phyloP scores from a whole-genome alignment of 768 basidiomycete species.

The Suillus tomentosus region DNA sequence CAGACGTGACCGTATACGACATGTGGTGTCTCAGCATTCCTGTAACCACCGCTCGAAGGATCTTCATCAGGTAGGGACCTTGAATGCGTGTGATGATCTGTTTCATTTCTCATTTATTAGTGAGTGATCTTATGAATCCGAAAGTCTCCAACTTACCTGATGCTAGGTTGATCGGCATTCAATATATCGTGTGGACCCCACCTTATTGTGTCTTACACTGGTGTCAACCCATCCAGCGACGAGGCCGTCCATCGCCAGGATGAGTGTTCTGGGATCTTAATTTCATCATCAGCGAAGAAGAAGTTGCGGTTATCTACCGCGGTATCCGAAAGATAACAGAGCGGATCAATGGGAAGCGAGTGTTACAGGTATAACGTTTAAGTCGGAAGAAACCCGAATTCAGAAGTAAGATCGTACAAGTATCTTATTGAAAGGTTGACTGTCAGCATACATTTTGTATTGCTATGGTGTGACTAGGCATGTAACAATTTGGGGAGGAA shows the following conservation, averaged over 20 bases:
- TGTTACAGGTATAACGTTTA: constrained; percentile 37
- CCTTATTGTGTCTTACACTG: too few species aligned
- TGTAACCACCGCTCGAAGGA: constrained; percentile 41
- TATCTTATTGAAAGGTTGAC: not conserved
- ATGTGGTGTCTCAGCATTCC: constrained; percentile 47
- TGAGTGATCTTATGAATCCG: constrained; percentile 37
- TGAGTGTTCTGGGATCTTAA: constrained; percentile 34
- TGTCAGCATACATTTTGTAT: not conserved
- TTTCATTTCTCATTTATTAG: constrained; percentile 22
- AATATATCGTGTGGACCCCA: constrained; percentile 43
- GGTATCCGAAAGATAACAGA: constrained; percentile 38
- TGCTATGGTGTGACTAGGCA: not conserved
- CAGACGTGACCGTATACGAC: constrained; percentile 35
- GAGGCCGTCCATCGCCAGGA: constrained; percentile 36
- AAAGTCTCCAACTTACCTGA: constrained; percentile 41
- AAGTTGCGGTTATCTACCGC: constrained; percentile 39
- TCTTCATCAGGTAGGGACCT: constrained; percentile 40
- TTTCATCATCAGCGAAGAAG: constrained; percentile 37
- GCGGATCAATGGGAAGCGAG: constrained; percentile 42
- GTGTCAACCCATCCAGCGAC: constrained; percentile 27
- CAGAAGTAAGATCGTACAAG: constrained; percentile 1
- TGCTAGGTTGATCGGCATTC: constrained; percentile 54
- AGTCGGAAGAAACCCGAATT: constrained; percentile 30
- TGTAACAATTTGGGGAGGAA: not conserved
- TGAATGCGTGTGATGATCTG: constrained; percentile 11